Base-by-base conservation (phyloP, 2,329 filamentous ascomycete species). In the Penicillium thymicola region DNA sequence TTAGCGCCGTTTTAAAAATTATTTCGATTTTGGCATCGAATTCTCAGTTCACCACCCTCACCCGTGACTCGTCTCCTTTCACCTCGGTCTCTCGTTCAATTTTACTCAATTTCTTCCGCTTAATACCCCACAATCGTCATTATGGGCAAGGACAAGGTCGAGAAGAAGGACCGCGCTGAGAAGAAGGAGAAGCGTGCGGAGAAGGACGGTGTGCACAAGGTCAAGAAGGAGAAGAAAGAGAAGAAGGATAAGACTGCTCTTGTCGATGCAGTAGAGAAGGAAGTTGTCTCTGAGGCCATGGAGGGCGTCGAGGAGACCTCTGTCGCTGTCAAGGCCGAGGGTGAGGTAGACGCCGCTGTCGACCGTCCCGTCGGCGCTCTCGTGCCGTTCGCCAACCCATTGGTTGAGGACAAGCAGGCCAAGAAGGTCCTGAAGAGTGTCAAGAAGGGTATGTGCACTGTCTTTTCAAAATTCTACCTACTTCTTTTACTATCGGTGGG, bases 381-480 rank as follows among this genome's bases (percentile, higher is more conserved):
- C 51, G 78, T 80, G 59, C 78, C 78, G 11, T 81, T 81, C 65
- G 78, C 78, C 61, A 75, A 77, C 62, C 78, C 78, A 51, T 65
- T 81, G 65, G 77, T 77, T 5, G 78, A 81, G 61, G 78, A 81
- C 55, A 81, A 80, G 72, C 68, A 71, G 53, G 76, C 75, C 57
- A 81, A 80, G 75, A 81, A 81, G 72, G 76, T 79, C 44, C 69
- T 81, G 51, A 80, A 79, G 72, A 74, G 74, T 51, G 78, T 81
- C n/a, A 80, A 80, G 72, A 81, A 80, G 68, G 76, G 77, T 79
- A 71, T 62, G 71, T 59, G 25, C 2, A 38, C 16, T 16, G 9
- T 28, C 6, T 18, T 13, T 37, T 27, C 10, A 27, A 9, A 14
- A 14, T 38, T 7, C 28, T 21, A 14, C 23, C 34, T 11, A 4